Conservation (phyloP, 805 yeast species). For the Nakazawaea laoshanensis region DNA sequence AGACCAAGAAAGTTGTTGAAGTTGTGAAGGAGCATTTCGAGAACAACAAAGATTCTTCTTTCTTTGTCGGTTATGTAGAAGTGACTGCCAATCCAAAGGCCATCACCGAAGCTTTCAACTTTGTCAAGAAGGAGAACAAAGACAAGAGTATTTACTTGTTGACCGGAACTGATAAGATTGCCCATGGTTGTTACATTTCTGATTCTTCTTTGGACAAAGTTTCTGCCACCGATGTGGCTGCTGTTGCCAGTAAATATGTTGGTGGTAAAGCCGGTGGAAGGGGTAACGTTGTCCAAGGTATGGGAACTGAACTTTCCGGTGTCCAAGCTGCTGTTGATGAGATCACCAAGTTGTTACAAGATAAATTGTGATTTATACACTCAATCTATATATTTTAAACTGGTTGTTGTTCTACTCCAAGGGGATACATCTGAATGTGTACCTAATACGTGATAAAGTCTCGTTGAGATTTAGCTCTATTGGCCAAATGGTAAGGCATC, state of each 20-base stretch:
- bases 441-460: too few species aligned
- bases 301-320: slow-evolving; percentile 76
- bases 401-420: background rate
- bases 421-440: too few species aligned
- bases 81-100: slow-evolving; percentile 87
- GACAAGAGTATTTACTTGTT: slow-evolving; percentile 72
- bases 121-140: slow-evolving; percentile 68
- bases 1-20: slow-evolving; percentile 73
- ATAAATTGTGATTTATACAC: slow-evolving; percentile 40
- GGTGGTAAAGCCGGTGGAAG: slow-evolving; percentile 99
- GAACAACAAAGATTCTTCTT: slow-evolving; percentile 41
- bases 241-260: slow-evolving; percentile 57
- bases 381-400: background rate
- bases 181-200: slow-evolving; percentile 90
- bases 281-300: slow-evolving; percentile 94
- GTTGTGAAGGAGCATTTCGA: slow-evolving; percentile 65
- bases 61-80: slow-evolving; percentile 57
- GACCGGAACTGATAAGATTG: slow-evolving; percentile 72
- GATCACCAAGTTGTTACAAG: slow-evolving; percentile 50
- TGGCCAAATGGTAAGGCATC: slow-evolving; percentile 64
- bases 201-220: slow-evolving; percentile 59
- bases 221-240: slow-evolving; percentile 68
- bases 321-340: slow-evolving; percentile 68
- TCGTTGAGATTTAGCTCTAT: slow-evolving; percentile 13
- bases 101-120: slow-evolving; percentile 84